These are phyloP conservation scores for Wickerhamomyces tratensis DNA, from an alignment of 805 yeast species.

Conservation along the genomic window DNA sequence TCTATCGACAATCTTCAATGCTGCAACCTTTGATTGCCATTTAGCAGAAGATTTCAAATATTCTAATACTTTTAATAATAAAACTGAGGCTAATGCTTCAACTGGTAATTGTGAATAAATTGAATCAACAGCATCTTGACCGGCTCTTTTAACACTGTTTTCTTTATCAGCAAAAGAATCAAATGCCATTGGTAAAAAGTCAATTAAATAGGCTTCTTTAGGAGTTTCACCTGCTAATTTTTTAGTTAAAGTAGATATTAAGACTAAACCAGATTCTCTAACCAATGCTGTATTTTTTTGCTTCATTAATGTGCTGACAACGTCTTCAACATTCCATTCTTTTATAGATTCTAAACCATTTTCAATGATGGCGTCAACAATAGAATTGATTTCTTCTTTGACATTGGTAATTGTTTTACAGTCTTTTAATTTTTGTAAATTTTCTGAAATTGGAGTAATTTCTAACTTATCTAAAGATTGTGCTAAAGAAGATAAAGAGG, in stretches of 20 bases:
- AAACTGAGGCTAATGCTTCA: constrained; percentile 68
- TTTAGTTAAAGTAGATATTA: constrained; percentile 48
- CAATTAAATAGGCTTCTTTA: constrained; percentile 63
- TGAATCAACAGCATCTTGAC: constrained; percentile 69
- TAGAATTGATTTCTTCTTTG: constrained; percentile 21
- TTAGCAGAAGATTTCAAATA: constrained; percentile 79
- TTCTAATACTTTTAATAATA: constrained; percentile 48
- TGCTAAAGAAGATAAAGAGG: constrained; percentile 64
- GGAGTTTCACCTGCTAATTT: constrained; percentile 62
- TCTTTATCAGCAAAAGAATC: constrained; percentile 84
- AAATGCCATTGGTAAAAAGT: constrained; percentile 50
- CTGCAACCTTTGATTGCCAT: constrained; percentile 86
- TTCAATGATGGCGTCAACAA: constrained; percentile 38
- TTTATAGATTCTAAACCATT: constrained; percentile 37
- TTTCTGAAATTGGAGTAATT: constrained; percentile 55
- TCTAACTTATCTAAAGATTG: constrained; percentile 60
- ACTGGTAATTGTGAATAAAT: constrained; percentile 61
- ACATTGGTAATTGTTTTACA: constrained; percentile 24
- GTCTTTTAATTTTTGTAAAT: constrained; percentile 40
- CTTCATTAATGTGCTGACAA: constrained; percentile 56
- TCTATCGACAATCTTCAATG: constrained; percentile 63
- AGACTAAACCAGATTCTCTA: constrained; percentile 67
- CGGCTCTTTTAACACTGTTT: constrained; percentile 73
- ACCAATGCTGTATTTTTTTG: constrained; percentile 65
- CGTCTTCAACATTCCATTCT: constrained; percentile 59